Evolutionary conservation across 805 yeast genomes (phyloP).

Genomic region (Schwanniomyces yamadae): DNA sequence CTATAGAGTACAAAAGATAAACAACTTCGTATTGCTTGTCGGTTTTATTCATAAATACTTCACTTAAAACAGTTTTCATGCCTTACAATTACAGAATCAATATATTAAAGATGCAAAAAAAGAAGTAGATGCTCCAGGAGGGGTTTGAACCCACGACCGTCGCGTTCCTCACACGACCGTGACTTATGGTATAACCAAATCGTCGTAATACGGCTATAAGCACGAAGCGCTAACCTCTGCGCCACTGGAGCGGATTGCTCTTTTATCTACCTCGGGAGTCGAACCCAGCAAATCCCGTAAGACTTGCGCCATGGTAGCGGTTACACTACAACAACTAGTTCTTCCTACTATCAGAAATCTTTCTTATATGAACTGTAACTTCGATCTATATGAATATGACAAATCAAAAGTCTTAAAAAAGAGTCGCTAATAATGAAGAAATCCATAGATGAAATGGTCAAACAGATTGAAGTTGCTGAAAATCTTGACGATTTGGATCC

Average conservation of each 20-base stretch:
- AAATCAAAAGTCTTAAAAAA: too few species aligned
- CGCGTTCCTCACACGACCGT: constrained; percentile 57
- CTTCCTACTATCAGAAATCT: background rate
- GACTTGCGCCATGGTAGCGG: background rate
- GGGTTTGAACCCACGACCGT: constrained; percentile 57
- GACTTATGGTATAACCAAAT: constrained; percentile 46
- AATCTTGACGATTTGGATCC: too few species aligned
- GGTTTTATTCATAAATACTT: too few species aligned
- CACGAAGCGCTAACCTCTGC: constrained; percentile 58
- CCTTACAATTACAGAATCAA: background rate
- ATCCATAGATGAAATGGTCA: too few species aligned
- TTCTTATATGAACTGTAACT: background rate
- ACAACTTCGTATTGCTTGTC: too few species aligned
- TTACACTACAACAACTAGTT: constrained; percentile 1
- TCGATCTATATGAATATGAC: too few species aligned
- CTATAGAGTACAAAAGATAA: too few species aligned
- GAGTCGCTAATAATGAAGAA: too few species aligned
- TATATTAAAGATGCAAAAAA: constrained; percentile 20
- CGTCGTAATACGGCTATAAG: constrained; percentile 48
- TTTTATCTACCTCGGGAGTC: constrained; percentile 7
- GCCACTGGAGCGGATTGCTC: constrained; percentile 42
- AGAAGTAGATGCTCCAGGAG: constrained; percentile 48
- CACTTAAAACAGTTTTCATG: background rate
- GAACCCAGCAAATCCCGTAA: constrained; percentile 2
- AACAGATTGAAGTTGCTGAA: too few species aligned